Conservation (phyloP, 2,329 filamentous ascomycete species). For the Raffaelea ambrosiae region DNA sequence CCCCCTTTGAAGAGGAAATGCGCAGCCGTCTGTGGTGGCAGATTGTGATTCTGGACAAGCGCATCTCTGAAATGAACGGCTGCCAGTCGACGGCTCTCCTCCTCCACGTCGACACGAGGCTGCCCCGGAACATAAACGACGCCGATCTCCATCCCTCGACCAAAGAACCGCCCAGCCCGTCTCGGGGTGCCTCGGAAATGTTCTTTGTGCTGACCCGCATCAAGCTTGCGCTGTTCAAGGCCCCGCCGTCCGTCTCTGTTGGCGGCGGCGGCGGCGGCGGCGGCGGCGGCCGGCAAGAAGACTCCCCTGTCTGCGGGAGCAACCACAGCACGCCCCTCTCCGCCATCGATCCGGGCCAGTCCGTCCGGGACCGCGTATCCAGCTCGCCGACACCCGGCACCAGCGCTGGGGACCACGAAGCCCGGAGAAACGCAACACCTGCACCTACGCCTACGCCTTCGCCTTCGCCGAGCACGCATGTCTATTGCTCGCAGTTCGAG, state of each 20-base stretch:
- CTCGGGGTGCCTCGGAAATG: background rate
- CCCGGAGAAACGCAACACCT: too few relatives aligned
- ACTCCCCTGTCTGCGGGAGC: too few relatives aligned
- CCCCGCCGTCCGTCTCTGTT: too few relatives aligned
- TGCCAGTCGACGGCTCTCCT: slow-evolving; percentile 1
- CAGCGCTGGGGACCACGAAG: too few relatives aligned
- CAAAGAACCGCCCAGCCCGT: background rate
- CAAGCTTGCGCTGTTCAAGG: background rate
- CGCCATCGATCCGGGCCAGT: background rate
- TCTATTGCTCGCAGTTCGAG: background rate
- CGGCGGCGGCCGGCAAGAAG: too few relatives aligned
- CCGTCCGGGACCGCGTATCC: too few relatives aligned
- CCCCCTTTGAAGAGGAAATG: slow-evolving; percentile 44
- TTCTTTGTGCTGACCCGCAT: background rate
- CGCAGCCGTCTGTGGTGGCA: slow-evolving; percentile 45
- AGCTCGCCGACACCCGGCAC: too few relatives aligned
- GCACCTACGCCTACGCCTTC: too few relatives aligned
- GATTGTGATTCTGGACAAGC: slow-evolving; percentile 40
- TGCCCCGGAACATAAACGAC: slow-evolving; percentile 50
- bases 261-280: too few relatives aligned
- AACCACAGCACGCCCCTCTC: too few relatives aligned
- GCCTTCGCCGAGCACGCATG: too few relatives aligned
- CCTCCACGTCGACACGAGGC: slow-evolving; percentile 32
- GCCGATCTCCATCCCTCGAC: slow-evolving; percentile 32
- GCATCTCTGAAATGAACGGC: slow-evolving; percentile 13